A percentile compares a stretch with the other conserved stretches of the same genome.
Evolutionary conservation across 2,329 filamentous ascomycete genomes (phyloP).

Genomic region (Hypoxylon sp.): DNA sequence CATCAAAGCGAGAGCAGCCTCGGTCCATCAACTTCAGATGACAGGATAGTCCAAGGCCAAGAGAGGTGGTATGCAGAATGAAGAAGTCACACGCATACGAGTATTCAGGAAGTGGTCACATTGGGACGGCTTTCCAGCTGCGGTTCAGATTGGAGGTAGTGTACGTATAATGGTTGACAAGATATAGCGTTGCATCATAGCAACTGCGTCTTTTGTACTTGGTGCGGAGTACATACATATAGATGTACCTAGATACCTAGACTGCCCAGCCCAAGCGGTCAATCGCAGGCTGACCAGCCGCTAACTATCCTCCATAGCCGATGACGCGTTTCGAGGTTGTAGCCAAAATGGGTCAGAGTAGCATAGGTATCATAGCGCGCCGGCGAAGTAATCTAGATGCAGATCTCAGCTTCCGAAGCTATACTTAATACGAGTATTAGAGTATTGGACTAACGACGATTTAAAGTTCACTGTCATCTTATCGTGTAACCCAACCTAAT

Average conservation of each 20-base stretch:
- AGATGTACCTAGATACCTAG: not conserved
- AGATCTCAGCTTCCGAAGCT: constrained; percentile 44
- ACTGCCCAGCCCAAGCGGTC: constrained; percentile 7
- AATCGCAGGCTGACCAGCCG: constrained; percentile 18
- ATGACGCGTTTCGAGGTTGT: constrained; percentile 31
- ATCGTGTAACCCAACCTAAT: not conserved
- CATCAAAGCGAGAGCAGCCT: constrained; percentile 15
- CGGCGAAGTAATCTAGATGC: constrained; percentile 39
- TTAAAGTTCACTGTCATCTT: constrained; percentile 8
- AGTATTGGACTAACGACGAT: not conserved
- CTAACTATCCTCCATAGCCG: not conserved
- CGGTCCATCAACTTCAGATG: constrained; percentile 7
- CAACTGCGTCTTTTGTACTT: constrained; percentile 16
- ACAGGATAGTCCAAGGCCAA: constrained; percentile 14
- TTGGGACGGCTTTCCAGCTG: constrained; percentile 13
- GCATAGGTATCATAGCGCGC: constrained; percentile 22
- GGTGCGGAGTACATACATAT: constrained; percentile 20
- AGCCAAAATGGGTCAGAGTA: constrained; percentile 19
- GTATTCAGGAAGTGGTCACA: constrained; percentile 23
- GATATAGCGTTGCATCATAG: constrained; percentile 7
- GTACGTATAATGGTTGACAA: constrained; percentile 6
- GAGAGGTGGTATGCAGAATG: constrained; percentile 13
- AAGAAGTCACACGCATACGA: constrained; percentile 29
- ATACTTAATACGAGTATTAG: constrained; percentile 13
- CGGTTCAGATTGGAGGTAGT: not conserved